Evolutionary conservation across 164 flowering plant species (phyloP).

Genomic region (Aristolochia californica): DNA sequence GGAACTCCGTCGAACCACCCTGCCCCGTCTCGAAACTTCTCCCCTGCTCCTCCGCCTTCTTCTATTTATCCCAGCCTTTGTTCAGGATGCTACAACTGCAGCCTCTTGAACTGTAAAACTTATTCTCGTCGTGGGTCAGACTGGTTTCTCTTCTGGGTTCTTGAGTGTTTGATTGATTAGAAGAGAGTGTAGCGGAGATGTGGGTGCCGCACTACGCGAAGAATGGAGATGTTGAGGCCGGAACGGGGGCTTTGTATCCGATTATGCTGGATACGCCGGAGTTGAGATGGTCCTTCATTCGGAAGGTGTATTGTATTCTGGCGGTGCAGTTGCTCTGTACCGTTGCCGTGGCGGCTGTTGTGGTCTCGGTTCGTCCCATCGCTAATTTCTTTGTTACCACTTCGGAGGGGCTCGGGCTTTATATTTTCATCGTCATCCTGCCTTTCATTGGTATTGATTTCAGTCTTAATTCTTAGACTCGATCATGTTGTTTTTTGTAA

Average conservation of each 20-base stretch:
- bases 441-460: slow-evolving; percentile 28
- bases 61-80: not conserved
- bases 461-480: not conserved
- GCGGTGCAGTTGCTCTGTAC: slow-evolving; percentile 55
- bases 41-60: not conserved
- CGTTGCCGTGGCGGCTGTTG: slow-evolving; percentile 44
- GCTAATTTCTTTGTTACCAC: slow-evolving; percentile 7
- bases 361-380: slow-evolving; percentile 15
- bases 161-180: not conserved
- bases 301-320: slow-evolving; percentile 55
- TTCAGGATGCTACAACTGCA: not conserved
- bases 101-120: not conserved
- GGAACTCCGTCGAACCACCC: not conserved
- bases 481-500: not conserved
- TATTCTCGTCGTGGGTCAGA: not conserved
- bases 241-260: slow-evolving; percentile 38
- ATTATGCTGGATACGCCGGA: slow-evolving; percentile 57
- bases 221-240: slow-evolving; percentile 36
- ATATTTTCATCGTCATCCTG: slow-evolving; percentile 10
- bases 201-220: slow-evolving; percentile 17
- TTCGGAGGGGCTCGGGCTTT: slow-evolving; percentile 3
- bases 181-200: slow-evolving; percentile 5
- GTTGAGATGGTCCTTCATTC: slow-evolving; percentile 68
- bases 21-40: not conserved
- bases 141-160: not conserved